phyloP scores from a whole-genome alignment of 495 filamentous ascomycete species.

The Penicillium soppii region DNA sequence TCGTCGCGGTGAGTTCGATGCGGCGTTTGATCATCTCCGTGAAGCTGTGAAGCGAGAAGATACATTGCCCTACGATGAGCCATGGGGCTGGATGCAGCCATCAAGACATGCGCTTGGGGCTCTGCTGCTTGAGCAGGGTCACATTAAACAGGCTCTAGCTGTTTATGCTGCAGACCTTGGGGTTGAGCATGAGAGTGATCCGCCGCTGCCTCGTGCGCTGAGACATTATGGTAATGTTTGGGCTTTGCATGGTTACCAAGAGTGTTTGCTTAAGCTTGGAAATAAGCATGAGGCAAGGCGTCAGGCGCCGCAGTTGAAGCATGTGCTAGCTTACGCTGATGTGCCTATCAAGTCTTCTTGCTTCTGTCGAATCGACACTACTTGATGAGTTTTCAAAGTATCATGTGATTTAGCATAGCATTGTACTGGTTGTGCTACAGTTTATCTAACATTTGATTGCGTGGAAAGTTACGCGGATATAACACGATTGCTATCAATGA shows the following conservation, averaged over 20 bases:
- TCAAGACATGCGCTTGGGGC: conserved; percentile 65
- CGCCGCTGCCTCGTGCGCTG: conserved; percentile 54
- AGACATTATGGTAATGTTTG: conserved; percentile 68
- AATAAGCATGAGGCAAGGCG: conserved; percentile 47
- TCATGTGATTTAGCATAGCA: no score
- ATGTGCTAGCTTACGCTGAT: conserved; percentile 56
- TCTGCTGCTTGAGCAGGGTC: conserved; percentile 60
- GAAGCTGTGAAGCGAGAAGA: conserved; percentile 55
- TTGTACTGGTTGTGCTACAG: no score
- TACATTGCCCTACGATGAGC: conserved; percentile 61
- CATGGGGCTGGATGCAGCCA: conserved; percentile 72
- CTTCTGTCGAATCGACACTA: conserved; percentile 53
- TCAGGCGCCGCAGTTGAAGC: conserved; percentile 46
- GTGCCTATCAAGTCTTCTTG: conserved; percentile 59
- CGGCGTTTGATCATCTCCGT: conserved; percentile 54
- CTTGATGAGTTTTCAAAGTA: no score
- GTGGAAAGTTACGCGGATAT: no score
- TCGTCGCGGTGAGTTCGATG: conserved; percentile 52
- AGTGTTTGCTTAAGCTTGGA: conserved; percentile 57
- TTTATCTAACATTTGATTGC: no score
- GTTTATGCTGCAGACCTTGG: conserved; percentile 65
- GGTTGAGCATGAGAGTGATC: conserved; percentile 47
- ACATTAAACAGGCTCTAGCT: conserved; percentile 50
- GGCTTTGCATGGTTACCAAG: conserved; percentile 64
- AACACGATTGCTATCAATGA: no score